These are phyloP conservation scores for Fusarium mexicanum DNA, from an alignment of 2,329 filamentous ascomycete species.

Conservation along the genomic window DNA sequence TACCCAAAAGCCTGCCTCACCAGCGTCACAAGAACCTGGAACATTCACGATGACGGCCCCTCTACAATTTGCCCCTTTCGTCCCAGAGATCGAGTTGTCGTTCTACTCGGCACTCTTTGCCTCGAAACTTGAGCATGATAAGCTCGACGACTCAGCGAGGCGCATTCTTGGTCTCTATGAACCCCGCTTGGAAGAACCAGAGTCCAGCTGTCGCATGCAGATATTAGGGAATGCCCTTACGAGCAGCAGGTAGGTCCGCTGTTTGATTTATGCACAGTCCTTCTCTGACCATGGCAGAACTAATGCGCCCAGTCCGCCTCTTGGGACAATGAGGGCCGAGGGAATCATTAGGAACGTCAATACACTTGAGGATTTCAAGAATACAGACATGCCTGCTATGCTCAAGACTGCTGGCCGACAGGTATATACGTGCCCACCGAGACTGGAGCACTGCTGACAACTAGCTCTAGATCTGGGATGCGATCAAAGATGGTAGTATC, in stretches of 20 bases:
- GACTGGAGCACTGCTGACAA: slow-evolving; percentile 19
- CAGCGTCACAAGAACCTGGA: slow-evolving; percentile 1
- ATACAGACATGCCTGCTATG: slow-evolving; percentile 80
- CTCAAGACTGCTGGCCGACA: slow-evolving; percentile 82
- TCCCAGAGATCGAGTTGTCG: slow-evolving; percentile 92
- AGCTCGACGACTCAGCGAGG: slow-evolving; percentile 91
- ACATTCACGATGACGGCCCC: slow-evolving; percentile 60
- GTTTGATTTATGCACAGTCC: slow-evolving; percentile 29
- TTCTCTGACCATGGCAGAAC: slow-evolving; percentile 38
- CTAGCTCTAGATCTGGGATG: slow-evolving; percentile 86
- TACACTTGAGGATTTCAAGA: slow-evolving; percentile 92
- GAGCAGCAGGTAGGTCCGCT: slow-evolving; percentile 75
- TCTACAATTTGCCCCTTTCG: slow-evolving; percentile 84
- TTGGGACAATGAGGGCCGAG: slow-evolving; percentile 81
- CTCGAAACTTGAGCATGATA: slow-evolving; percentile 96
- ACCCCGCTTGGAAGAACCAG: slow-evolving; percentile 76
- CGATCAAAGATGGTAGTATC: slow-evolving; percentile 94
- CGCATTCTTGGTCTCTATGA: slow-evolving; percentile 90
- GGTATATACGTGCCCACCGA: slow-evolving; percentile 54
- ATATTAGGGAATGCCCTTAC: slow-evolving; percentile 88
- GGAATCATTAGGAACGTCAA: slow-evolving; percentile 97
- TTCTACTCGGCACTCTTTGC: slow-evolving; percentile 95
- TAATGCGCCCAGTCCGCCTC: slow-evolving; percentile 66
- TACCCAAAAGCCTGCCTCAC: not conserved
- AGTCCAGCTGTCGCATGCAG: slow-evolving; percentile 87